Evolutionary conservation across 129 eudicot genomes (phyloP), one percentile per base, ranked within the genome.

Genomic region (Lactuca sativa): DNA sequence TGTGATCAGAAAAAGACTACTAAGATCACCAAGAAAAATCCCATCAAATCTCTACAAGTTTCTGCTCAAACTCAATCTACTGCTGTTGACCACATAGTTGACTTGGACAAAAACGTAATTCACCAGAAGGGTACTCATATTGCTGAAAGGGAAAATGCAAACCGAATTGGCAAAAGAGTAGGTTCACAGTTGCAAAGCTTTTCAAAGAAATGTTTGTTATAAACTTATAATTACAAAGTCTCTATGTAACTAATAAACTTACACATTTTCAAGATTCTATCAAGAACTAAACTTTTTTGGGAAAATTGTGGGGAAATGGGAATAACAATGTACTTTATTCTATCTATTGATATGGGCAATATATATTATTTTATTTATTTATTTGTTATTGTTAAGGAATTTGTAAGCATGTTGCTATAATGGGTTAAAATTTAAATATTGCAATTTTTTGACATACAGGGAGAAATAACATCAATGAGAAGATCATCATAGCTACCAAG

Each of bases 1-100:
- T 82, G 40, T 77, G 64, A 61, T 59, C 83, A 88, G 90, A 88
- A 70, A 70, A 85, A 78, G 77, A 82, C 49, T 60, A 63, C 58
- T 5, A 74, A 72, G 66, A 54, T 49, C 70, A 63, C 49, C 48
- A 78, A 55, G 74, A 80, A 66, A 51, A 76, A 69, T 62, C 56
- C 76, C 34, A 54, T 52, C 52, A 63, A 59, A 58, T 31, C 33
- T 40, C 84, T 74, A 56, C 78, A 69, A 43, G 71, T 72, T 62
- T 71, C 86, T 53, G 70, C 72, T 41, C 41, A 31, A 51, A 32
- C 68, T 73, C 73, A 55, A 59, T 18, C 71, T 17, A 31, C 53
- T 4, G 75, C 41, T 15, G 56, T 40, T 49, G 59, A 56, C 52
- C 25, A 51, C 21, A 36, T n/a, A n/a, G n/a, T 40, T 11, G 32